These are phyloP conservation scores for Gentiana straminea DNA, from an alignment of 257 asterid genomes.

Conservation along the genomic window DNA sequence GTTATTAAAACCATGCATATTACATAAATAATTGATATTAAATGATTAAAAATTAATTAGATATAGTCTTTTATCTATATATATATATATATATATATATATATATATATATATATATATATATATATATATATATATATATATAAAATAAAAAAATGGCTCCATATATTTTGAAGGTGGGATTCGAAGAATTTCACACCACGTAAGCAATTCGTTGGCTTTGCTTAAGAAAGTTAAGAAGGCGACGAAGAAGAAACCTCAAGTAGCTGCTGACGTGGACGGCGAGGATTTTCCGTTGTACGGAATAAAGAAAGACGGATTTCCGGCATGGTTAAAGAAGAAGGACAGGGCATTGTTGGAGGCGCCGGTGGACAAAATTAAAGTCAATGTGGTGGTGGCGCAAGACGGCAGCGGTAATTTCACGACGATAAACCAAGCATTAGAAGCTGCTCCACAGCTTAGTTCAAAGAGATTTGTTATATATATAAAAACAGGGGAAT, in stretches of 20 bases:
- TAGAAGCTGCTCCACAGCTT: slow-evolving; percentile 61
- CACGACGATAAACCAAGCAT: slow-evolving; percentile 52
- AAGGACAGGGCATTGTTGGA: slow-evolving; percentile 56
- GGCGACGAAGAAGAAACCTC: background rate
- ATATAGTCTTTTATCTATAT: no score
- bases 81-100: no score
- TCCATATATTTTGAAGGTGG: slow-evolving; percentile 1
- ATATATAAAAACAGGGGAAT: slow-evolving; percentile 76
- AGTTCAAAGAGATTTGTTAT: slow-evolving; percentile 70
- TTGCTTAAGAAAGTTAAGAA: slow-evolving; percentile 54
- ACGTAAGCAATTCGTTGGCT: slow-evolving; percentile 80
- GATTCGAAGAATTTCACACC: slow-evolving; percentile 49
- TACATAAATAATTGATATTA: no score
- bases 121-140: no score
- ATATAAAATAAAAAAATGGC: no score
- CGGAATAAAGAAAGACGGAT: slow-evolving; percentile 32
- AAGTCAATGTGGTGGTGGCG: slow-evolving; percentile 47
- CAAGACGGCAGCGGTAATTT: slow-evolving; percentile 83
- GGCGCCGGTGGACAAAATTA: slow-evolving; percentile 28
- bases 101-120: no score
- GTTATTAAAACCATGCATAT: no score
- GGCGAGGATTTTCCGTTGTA: slow-evolving; percentile 29
- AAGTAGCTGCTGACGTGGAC: background rate
- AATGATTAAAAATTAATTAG: no score
- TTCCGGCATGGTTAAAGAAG: slow-evolving; percentile 57